Conservation (phyloP, 257 asterid species). For the Capsicum chinense region DNA sequence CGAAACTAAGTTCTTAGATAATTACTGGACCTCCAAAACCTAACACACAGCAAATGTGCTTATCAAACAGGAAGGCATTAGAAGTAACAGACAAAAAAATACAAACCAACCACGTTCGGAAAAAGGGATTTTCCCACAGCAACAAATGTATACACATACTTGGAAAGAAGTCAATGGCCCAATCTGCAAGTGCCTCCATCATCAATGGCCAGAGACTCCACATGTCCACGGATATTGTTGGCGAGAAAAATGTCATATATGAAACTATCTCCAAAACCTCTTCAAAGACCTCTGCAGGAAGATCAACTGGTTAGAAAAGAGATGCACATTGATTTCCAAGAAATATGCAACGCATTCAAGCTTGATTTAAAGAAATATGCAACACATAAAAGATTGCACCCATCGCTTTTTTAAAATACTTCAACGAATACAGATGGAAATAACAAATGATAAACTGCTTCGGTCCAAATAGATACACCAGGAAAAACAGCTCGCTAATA, state of each 20-base stretch:
- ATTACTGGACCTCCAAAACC: background rate
- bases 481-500: background rate
- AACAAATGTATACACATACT: conserved; percentile 54
- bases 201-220: conserved; percentile 98
- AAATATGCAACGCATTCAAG: background rate
- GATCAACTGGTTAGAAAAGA: conserved; percentile 18
- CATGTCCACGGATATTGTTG: conserved; percentile 91
- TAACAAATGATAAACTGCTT: conserved; percentile 1
- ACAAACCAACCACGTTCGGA: background rate
- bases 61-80: background rate
- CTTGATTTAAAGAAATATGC: background rate
- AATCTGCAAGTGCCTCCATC: conserved; percentile 93
- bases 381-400: background rate
- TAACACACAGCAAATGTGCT: background rate
- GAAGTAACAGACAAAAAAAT: background rate
- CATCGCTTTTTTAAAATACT: background rate
- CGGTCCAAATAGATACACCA: background rate
- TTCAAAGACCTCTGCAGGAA: conserved; percentile 92
- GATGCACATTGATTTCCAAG: background rate
- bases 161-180: conserved; percentile 99
- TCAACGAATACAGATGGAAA: background rate
- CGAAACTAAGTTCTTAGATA: too few species aligned
- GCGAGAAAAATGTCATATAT: conserved; percentile 95
- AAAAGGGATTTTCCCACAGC: background rate
- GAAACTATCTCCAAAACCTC: conserved; percentile 98